These are phyloP conservation scores for Helotiales sp. DNA, from an alignment of 2,329 filamentous ascomycete genomes.

Conservation along the genomic window DNA sequence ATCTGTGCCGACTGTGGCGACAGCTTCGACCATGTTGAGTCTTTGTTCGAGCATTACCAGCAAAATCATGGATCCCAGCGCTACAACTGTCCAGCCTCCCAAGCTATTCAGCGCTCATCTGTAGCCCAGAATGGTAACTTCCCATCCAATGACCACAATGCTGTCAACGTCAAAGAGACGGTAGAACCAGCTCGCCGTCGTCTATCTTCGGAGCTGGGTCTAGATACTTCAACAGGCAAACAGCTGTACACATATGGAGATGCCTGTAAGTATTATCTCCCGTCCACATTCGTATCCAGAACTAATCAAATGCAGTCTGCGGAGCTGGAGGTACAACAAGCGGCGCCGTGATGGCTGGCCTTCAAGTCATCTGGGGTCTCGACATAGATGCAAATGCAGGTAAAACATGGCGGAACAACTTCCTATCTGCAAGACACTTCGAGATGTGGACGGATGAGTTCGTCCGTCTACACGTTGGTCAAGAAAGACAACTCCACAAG, in stretches of 20 bases:
- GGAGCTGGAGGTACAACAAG: conserved; percentile 70
- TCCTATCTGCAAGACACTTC: conserved; percentile 23
- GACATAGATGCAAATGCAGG: conserved; percentile 49
- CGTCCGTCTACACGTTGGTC: conserved; percentile 33
- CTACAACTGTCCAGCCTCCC: no score
- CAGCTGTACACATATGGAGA: conserved; percentile 21
- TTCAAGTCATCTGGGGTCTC: conserved; percentile 59
- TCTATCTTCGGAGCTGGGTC: neutral
- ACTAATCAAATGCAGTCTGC: conserved; percentile 42
- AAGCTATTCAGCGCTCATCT: no score
- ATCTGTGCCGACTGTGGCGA: no score
- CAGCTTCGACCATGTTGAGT: no score
- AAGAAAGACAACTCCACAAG: neutral
- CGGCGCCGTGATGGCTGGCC: conserved; percentile 59
- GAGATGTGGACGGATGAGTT: conserved; percentile 50
- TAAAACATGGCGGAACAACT: conserved; percentile 19
- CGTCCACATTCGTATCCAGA: neutral
- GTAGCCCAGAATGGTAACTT: no score
- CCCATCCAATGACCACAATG: neutral
- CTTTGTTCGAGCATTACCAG: no score
- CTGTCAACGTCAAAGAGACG: neutral
- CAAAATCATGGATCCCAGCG: no score
- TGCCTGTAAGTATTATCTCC: conserved; percentile 19
- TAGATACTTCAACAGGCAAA: neutral
- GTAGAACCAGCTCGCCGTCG: neutral